These are phyloP conservation scores for Brassica hybrid DNA, from an alignment of 441 rosid genomes.

Conservation along the genomic window DNA sequence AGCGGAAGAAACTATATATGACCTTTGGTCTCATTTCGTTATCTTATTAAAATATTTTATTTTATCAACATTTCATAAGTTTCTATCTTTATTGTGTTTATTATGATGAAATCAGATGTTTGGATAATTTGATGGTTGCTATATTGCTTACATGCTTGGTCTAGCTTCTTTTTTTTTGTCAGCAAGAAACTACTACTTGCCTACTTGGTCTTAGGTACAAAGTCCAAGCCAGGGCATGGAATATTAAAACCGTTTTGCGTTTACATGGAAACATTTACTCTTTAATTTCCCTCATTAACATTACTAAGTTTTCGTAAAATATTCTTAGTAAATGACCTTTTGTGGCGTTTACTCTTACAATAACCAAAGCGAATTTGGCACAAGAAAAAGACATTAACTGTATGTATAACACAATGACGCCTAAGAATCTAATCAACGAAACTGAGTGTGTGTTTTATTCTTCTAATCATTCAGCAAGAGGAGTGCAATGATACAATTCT, in stretches of 20 bases:
- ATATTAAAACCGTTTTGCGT: too few relatives aligned
- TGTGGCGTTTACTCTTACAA: background rate
- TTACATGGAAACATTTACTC: background rate
- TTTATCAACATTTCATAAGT: background rate
- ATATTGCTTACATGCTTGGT: conserved; percentile 8
- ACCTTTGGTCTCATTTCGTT: conserved; percentile 28
- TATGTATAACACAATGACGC: background rate
- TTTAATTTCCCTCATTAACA: background rate
- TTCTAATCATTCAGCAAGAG: background rate
- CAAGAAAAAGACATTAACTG: background rate
- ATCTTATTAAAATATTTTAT: background rate
- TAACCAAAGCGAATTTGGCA: background rate
- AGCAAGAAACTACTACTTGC: too few relatives aligned
- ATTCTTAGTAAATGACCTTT: background rate
- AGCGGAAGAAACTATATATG: conserved; percentile 4
- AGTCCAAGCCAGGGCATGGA: background rate
- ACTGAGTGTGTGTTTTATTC: background rate
- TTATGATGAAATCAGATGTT: conserved; percentile 13
- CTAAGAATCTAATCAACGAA: background rate
- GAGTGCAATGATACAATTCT: background rate
- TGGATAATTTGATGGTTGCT: conserved; percentile 20
- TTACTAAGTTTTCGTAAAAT: background rate
- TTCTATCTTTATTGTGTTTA: conserved; percentile 17
- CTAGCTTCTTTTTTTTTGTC: too few relatives aligned
- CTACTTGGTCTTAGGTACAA: conserved; percentile 13